These are phyloP conservation scores for Trifolium fragiferum DNA, from an alignment of 306 rosid species.

Conservation along the genomic window DNA sequence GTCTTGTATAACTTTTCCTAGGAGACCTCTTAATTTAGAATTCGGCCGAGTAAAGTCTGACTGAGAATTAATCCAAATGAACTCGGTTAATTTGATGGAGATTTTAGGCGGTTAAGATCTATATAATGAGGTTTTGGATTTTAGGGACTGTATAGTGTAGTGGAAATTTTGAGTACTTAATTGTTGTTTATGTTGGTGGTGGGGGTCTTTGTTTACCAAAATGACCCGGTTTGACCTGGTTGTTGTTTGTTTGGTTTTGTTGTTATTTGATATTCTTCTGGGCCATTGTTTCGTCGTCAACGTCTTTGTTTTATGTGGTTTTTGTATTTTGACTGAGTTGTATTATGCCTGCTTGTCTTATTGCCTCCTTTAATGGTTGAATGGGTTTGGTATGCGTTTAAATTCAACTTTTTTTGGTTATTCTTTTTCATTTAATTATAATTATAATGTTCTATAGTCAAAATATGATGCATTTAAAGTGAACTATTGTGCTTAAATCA, in stretches of 20 bases:
- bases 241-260: conserved; percentile 26
- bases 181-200: background rate
- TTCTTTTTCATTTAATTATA: background rate
- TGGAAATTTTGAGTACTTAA: conserved; percentile 14
- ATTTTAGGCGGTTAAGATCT: background rate
- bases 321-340: conserved; percentile 27
- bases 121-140: conserved; percentile 13
- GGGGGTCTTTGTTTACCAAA: background rate
- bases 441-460: background rate
- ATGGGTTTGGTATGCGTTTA: conserved; percentile 3
- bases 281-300: conserved; percentile 19
- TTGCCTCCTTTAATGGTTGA: conserved; percentile 29
- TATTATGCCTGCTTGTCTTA: conserved; percentile 31
- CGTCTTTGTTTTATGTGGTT: background rate
- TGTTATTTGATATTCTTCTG: conserved; percentile 15
- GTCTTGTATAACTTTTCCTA: too few relatives aligned
- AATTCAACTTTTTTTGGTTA: background rate
- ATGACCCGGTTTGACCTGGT: conserved; percentile 35
- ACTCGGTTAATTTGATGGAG: background rate
- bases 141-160: conserved; percentile 23
- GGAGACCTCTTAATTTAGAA: too few relatives aligned
- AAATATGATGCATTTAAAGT: conserved; percentile 26
- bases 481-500: background rate
- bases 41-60: too few relatives aligned
- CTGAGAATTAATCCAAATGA: too few relatives aligned